Base-by-base conservation (phyloP, 805 yeast species). In the Candida piceae region DNA sequence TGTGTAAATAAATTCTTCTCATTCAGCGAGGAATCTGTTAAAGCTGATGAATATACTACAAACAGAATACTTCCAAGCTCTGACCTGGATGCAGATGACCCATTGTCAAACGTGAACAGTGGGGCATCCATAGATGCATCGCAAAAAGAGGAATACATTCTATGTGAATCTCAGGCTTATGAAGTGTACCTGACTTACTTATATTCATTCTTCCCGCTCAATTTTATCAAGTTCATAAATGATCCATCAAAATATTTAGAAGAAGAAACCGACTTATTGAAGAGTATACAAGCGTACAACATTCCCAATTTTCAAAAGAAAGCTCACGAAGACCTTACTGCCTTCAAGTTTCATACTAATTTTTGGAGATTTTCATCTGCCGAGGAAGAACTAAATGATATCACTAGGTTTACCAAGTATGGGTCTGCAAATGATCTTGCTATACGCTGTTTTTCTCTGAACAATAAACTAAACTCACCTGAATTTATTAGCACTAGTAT, bases 181-280 rank as follows among this genome's bases (percentile, higher is more conserved):
- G 10, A 10, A 7, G 10, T 21, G 9, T 21, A 21, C 10, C 23
- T 21, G 23, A 67, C 75, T 1, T 55, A 75, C 18, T 49, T 79
- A 1, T 80, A 80, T 44, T 84, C 81, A 0, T 51, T 78, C 10
- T 79, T 67, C 41, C 84, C 85, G 0, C 51, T 66, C 16, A 72
- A 72, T 42, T 56, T 77, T 5, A 46, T 67, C 17, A 45, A 52
- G 6, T 78, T 73, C 46, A 44, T 68, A 15, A 58, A 64, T 16
- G 53, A 58, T 29, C 77, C 84, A 5, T 40, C 52, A 3, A 51
- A 52, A 26, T 76, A 63, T 45, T 44, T 60, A n/a, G n/a, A n/a
- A 25, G 35, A 45, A 7, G 27, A 38, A 35, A 41, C 50, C 35
- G 31, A 36, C 15, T 45, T 50, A 60, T 13, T 40, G 6, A 16